Base-by-base conservation (phyloP, 805 yeast genomes). In the Nakazawaea wyomingensis region DNA sequence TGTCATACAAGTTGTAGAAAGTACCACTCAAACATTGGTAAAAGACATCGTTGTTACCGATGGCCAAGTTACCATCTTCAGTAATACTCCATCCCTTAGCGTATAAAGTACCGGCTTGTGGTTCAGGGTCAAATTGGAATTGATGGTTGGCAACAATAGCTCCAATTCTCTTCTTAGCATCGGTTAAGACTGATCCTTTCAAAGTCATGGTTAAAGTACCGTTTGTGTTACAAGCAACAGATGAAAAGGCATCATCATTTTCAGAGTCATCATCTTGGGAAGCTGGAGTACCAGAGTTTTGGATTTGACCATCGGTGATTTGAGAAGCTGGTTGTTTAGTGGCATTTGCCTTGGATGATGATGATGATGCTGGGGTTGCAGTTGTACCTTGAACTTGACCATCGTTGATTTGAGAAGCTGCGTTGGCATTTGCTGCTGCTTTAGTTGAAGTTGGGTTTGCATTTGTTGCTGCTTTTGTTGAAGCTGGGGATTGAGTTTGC, bases 61-160 rank as follows among this genome's bases (percentile, higher is more conserved):
- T 63, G 27, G 86, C 86, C 56, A 82, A 73, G 63, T 76, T 77
- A 17, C 72, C 81, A 50, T 73, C 74, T 49, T 57, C 54, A 40
- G 76, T 66, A 47, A 77, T 68, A 39, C 78, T 69, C 83, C 82
- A 76, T 48, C 83, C 82, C 37, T 73, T 76, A 50, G 85, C 82
- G 55, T 72, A 76, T 53, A 79, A 73, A 46, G 85, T 72, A 64
- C 85, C 85, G 27, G 84, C 86, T 71, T 83, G 91, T 57, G 90
- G 89, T 67, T 85, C 82, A 46, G 85, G 85, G 59, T 82, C 86
- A 58, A 80, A 80, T 66, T 80, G 87, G 74, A 81, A 79, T 69
- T 83, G 91, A 70, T 84, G 73, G 80, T 82, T 83, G 42, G 89
- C 80, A 54, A 83, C 91, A 64, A 83, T 81, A 39, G 88, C 76